Percentiles rank a stretch among this genome's conserved stretches.
Conservation (phyloP, 495 filamentous ascomycete genomes). For the Trichoderma reesei region DNA sequence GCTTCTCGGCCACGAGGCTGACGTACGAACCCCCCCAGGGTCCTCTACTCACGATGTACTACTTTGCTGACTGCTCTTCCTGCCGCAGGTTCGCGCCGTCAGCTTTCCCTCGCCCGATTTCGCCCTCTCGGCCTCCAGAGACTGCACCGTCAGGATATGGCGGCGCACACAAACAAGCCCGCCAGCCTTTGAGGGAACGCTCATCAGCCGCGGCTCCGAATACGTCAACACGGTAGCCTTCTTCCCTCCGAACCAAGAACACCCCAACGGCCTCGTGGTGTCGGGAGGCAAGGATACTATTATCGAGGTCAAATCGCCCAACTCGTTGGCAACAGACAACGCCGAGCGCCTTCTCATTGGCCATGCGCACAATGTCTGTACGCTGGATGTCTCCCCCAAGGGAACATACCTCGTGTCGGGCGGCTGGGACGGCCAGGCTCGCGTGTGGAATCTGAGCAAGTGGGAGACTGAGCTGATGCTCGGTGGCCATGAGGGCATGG, state of each 20-base stretch:
- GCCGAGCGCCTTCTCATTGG: conserved; percentile 80
- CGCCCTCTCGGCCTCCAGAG: conserved; percentile 78
- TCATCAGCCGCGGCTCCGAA: conserved; percentile 62
- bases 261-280: conserved; percentile 72
- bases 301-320: conserved; percentile 76
- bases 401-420: conserved; percentile 72
- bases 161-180: conserved; percentile 48
- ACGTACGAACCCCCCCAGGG: conserved; percentile 47
- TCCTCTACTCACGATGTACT: conserved; percentile 9
- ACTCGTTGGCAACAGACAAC: conserved; percentile 51
- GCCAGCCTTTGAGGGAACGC: conserved; percentile 63
- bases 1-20: conserved; percentile 69
- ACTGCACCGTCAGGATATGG: conserved; percentile 86
- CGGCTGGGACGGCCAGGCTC: conserved; percentile 86
- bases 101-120: conserved; percentile 63
- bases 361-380: conserved; percentile 76
- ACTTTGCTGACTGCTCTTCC: conserved; percentile 9
- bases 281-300: conserved; percentile 85
- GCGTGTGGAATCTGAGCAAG: conserved; percentile 64
- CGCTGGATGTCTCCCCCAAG: conserved; percentile 66
- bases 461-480: conserved; percentile 68
- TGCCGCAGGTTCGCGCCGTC: conserved; percentile 72
- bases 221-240: conserved; percentile 84
- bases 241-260: conserved; percentile 55
- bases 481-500: conserved; percentile 61